Conservation (phyloP, 2,329 filamentous ascomycete species). For the Knoxdaviesia capensis region DNA sequence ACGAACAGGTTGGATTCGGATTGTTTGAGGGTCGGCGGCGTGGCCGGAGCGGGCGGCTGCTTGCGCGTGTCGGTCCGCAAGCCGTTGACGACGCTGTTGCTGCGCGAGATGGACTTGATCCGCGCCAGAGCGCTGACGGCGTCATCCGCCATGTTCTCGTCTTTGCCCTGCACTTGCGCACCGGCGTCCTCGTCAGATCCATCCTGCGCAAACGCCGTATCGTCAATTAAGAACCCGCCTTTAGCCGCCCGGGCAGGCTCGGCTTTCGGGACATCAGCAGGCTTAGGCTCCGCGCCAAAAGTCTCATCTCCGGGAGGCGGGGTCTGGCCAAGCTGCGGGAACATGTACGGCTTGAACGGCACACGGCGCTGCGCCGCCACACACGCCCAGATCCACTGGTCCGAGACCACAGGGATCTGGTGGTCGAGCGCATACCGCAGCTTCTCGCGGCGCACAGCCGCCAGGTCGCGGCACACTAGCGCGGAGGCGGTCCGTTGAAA, state of each 20-base stretch:
- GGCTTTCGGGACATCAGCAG: conserved; percentile 1
- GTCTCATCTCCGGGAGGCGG: conserved; percentile 1
- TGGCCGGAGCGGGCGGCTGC: too few species aligned
- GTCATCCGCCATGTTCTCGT: too few species aligned
- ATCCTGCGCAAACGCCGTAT: background rate
- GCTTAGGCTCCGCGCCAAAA: conserved; percentile 1
- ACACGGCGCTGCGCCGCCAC: conserved; percentile 34
- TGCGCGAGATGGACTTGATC: too few species aligned
- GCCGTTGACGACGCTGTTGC: too few species aligned
- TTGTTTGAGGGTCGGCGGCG: too few species aligned
- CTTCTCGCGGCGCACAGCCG: conserved; percentile 49
- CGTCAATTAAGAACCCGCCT: background rate
- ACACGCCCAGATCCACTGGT: conserved; percentile 72
- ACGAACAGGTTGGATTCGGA: too few species aligned
- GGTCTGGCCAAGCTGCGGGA: conserved; percentile 19
- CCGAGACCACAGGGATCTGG: conserved; percentile 60
- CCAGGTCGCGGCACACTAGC: conserved; percentile 47
- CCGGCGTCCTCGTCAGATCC: background rate
- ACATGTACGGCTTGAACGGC: conserved; percentile 25
- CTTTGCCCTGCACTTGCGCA: too few species aligned
- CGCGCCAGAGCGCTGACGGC: too few species aligned
- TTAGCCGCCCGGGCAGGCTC: conserved; percentile 7
- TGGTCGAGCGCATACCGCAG: conserved; percentile 55
- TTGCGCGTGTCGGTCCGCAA: too few species aligned
- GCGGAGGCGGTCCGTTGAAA: conserved; percentile 54